Conservation (phyloP, 2,329 filamentous ascomycete genomes). For the Monosporascus sp. region DNA sequence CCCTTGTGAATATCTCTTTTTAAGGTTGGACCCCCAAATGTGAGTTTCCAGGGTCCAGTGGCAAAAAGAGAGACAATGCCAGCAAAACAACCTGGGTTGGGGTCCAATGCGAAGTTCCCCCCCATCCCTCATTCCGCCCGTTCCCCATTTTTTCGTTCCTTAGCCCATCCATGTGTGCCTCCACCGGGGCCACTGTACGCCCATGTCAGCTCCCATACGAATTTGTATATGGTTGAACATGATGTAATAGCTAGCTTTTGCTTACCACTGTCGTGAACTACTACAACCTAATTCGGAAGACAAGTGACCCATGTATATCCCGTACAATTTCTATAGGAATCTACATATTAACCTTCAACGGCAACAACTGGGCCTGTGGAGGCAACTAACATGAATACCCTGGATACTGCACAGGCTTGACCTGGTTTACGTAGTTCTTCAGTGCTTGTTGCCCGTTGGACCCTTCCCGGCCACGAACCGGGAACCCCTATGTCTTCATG, state of each 20-base stretch:
- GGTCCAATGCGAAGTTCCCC: conserved; percentile 18
- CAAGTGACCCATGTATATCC: no score
- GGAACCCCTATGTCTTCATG: neutral
- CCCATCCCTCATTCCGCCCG: conserved; percentile 15
- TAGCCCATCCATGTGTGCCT: no score
- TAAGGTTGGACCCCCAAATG: conserved; percentile 18
- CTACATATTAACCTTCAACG: no score
- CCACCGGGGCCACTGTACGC: no score
- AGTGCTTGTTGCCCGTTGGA: neutral
- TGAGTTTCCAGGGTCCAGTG: conserved; percentile 25
- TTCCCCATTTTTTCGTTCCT: conserved; percentile 23
- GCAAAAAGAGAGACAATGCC: conserved; percentile 21
- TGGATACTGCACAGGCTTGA: neutral
- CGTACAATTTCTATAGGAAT: no score
- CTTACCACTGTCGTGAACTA: no score
- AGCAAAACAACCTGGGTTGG: conserved; percentile 17
- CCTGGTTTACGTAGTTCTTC: neutral
- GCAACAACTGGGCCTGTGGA: neutral
- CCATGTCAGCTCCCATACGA: no score
- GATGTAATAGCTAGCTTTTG: no score
- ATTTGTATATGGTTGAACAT: no score
- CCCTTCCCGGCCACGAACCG: neutral
- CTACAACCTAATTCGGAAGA: no score
- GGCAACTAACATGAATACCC: neutral
- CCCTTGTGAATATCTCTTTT: neutral